phyloP scores from a whole-genome alignment of 1,284 basidiomycete species.

The Wallemia mellicola region DNA sequence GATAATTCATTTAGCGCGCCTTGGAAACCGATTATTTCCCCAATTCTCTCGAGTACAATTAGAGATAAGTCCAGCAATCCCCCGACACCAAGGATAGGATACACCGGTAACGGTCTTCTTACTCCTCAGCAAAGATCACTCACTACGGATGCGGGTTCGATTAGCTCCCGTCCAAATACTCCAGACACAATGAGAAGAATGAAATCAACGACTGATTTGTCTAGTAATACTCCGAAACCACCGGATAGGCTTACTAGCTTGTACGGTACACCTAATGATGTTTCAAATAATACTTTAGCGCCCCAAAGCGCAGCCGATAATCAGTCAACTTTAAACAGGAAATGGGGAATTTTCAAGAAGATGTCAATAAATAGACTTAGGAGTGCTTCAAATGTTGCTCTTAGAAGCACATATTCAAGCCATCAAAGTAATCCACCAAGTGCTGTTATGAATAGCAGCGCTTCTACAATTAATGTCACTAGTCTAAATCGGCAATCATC shows the following conservation, averaged over 20 bases:
- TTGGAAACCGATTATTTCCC: conserved; percentile 63
- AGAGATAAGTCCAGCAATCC: not conserved
- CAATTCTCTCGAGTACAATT: conserved; percentile 21
- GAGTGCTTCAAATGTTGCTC: conserved; percentile 6
- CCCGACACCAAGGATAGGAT: conserved; percentile 1
- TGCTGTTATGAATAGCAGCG: conserved; percentile 1
- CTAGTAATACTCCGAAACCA: not conserved
- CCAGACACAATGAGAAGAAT: not conserved
- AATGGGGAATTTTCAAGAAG: conserved; percentile 83
- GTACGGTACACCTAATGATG: not conserved
- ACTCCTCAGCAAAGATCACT: not conserved
- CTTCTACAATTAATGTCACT: conserved; percentile 8
- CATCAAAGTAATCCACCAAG: conserved; percentile 1
- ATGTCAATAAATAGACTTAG: conserved; percentile 65
- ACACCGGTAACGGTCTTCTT: not conserved
- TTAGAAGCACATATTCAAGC: conserved; percentile 3
- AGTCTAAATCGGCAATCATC: conserved; percentile 3
- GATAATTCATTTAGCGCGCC: conserved; percentile 76
- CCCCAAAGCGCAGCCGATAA: conserved; percentile 22
- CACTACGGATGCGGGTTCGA: not conserved
- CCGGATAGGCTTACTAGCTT: not conserved
- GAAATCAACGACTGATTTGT: not conserved
- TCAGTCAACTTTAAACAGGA: conserved; percentile 20
- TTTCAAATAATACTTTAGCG: not conserved
- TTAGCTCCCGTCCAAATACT: not conserved